These are phyloP conservation scores for Penicillium rolfsii DNA, from an alignment of 2,329 filamentous ascomycete genomes.

Conservation along the genomic window DNA sequence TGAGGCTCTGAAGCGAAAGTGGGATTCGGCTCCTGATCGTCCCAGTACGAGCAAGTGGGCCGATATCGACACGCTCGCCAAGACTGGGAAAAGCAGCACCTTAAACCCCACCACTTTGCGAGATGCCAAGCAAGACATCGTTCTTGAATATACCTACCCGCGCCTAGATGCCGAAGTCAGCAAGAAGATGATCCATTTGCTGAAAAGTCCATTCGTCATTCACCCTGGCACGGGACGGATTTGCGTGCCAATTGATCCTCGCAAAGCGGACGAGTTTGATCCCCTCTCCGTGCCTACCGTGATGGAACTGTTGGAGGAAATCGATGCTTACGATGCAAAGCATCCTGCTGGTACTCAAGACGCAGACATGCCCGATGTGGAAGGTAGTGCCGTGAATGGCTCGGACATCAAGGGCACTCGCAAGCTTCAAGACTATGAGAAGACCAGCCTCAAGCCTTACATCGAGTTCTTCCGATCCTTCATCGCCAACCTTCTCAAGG, in stretches of 20 bases:
- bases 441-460: constrained; percentile 91
- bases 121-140: constrained; percentile 92
- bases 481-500: constrained; percentile 76
- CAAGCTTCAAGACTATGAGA: constrained; percentile 85
- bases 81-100: constrained; percentile 70
- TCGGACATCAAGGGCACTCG: constrained; percentile 41
- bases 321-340: constrained; percentile 72
- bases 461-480: constrained; percentile 86
- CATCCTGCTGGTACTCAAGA: constrained; percentile 37
- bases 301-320: constrained; percentile 76
- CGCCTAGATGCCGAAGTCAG: constrained; percentile 95
- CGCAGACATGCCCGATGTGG: constrained; percentile 49
- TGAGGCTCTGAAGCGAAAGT: constrained; percentile 82
- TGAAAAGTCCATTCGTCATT: constrained; percentile 95
- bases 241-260: constrained; percentile 89
- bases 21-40: constrained; percentile 80
- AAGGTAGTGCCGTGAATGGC: constrained; percentile 36
- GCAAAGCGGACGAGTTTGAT: constrained; percentile 77
- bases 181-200: constrained; percentile 96
- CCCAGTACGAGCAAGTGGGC: constrained; percentile 84
- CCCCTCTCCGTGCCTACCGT: constrained; percentile 89
- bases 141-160: constrained; percentile 97
- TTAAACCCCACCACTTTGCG: constrained; percentile 75
- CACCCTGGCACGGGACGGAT: constrained; percentile 93
- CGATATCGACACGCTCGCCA: constrained; percentile 86